phyloP scores from a whole-genome alignment of 1,284 basidiomycete species.

The Ganoderma meredithae region DNA sequence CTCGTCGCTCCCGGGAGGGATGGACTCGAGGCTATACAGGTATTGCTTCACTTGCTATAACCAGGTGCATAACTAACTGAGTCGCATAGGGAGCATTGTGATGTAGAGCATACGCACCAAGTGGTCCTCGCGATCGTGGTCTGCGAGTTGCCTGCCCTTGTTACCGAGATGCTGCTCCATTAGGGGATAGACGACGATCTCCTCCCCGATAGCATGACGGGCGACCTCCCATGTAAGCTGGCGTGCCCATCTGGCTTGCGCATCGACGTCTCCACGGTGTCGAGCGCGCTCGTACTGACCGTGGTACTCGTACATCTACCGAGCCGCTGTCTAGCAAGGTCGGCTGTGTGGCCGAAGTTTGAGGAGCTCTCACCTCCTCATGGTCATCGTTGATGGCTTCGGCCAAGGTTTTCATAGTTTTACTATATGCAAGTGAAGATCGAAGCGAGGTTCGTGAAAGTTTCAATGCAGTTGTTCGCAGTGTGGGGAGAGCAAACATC shows the following conservation, averaged over 20 bases:
- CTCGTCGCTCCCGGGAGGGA: slow-evolving; percentile 51
- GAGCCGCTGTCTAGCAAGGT: not conserved
- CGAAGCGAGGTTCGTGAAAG: not conserved
- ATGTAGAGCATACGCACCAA: slow-evolving; percentile 44
- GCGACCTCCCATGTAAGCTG: slow-evolving; percentile 69
- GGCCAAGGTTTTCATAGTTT: slow-evolving; percentile 45
- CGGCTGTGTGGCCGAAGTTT: too few relatives aligned
- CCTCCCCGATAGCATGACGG: slow-evolving; percentile 69
- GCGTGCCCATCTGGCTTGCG: slow-evolving; percentile 61
- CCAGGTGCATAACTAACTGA: too few relatives aligned
- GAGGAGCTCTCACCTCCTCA: slow-evolving; percentile 45
- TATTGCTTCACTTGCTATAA: slow-evolving; percentile 55
- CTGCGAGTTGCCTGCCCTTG: slow-evolving; percentile 59
- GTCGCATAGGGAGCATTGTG: not conserved
- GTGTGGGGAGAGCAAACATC: not conserved
- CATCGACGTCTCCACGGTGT: slow-evolving; percentile 49
- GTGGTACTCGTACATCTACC: slow-evolving; percentile 64
- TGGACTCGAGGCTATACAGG: slow-evolving; percentile 54
- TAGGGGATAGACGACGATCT: slow-evolving; percentile 72
- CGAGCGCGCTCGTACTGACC: slow-evolving; percentile 54
- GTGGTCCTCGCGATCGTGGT: slow-evolving; percentile 68
- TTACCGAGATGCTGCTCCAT: slow-evolving; percentile 68
- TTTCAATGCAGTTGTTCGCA: not conserved
- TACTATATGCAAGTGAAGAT: not conserved
- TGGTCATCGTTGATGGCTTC: slow-evolving; percentile 55